Evolutionary conservation across 768 basidiomycete species (phyloP), one percentile per base, ranked within the genome.

Genomic region (Panaeolus cyanescens): DNA sequence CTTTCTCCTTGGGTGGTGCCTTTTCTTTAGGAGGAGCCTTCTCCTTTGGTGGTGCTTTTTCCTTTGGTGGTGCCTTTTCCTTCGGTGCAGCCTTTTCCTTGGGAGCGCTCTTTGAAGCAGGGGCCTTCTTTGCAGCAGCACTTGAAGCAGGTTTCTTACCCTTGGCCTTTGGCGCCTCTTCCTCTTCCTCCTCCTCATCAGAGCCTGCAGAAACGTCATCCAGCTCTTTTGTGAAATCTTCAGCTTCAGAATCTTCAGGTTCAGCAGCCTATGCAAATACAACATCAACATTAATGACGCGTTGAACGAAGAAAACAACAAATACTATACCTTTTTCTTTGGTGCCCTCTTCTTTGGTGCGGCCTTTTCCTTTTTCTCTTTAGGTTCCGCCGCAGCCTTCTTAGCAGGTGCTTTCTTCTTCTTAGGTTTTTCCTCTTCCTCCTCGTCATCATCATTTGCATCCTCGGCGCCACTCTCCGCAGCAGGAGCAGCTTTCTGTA

Each of bases 101-200:
- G 4, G 62, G 59, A 33, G 40, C 60, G 5, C 56, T 13, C 25
- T 50, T 50, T 6, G 40, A 42, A 25, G 20, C 56, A 7, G 60
- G 59, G 1, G 17, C 20, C n/a, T 60, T 62, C 39, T 65, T 60
- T 5, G 62, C 60, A 20, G 54, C 62, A 20, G 61, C 59, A 55
- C 64, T 61, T 19, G 62, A 45, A 32, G 66, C 56, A 17, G 78
- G 66, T 7, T 74, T 79, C 72, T 84, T 86, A 60, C 77, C 71
- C 70, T 83, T 82, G 68, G 81, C 79, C 37, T 79, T 79, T 56
- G 80, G 77, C 50, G 71, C 74, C 50, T 79, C 75, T 55, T 80
- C 79, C 59, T 77, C 77, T 37, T 73, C 78, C 19, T 72, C 74
- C 5, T 72, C 74, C 32, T 77, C 79, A 45, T 75, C 77, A 13